phyloP scores from a whole-genome alignment of 2,329 filamentous ascomycete genomes.

The Meredithiella fracta region DNA sequence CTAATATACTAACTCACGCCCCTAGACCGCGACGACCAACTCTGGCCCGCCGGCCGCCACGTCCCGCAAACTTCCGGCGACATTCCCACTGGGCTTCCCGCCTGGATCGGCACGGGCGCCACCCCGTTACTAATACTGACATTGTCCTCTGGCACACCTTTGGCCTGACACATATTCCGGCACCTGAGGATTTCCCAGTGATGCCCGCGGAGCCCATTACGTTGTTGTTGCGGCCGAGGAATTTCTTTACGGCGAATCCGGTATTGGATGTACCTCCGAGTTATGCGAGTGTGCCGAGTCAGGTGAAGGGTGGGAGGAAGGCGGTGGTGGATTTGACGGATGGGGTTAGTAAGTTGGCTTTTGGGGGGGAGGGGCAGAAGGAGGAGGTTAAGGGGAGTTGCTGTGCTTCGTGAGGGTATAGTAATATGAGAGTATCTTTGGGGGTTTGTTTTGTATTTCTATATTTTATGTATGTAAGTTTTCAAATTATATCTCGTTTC shows the following conservation, averaged over 20 bases:
- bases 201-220: constrained; percentile 84
- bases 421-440: not conserved
- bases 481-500: not conserved
- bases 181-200: constrained; percentile 79
- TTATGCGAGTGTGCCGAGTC: constrained; percentile 55
- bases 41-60: constrained; percentile 74
- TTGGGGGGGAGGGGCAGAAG: not conserved
- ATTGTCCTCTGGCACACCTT: constrained; percentile 91
- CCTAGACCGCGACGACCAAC: constrained; percentile 59
- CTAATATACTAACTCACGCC: not conserved
- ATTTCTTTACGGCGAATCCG: constrained; percentile 71
- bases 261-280: constrained; percentile 66
- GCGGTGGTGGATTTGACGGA: constrained; percentile 32
- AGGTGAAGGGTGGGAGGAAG: constrained; percentile 33
- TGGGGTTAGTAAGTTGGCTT: constrained; percentile 28
- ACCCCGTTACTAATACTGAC: constrained; percentile 63
- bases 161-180: constrained; percentile 74
- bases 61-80: constrained; percentile 77
- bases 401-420: not conserved
- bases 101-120: constrained; percentile 58
- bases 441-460: not conserved
- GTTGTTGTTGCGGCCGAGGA: constrained; percentile 57
- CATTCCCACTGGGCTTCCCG: constrained; percentile 53
- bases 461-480: not conserved
- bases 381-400: not conserved